Evolutionary conservation across 257 asterid species (phyloP).

Genomic region (Solanum lycopersicoides): DNA sequence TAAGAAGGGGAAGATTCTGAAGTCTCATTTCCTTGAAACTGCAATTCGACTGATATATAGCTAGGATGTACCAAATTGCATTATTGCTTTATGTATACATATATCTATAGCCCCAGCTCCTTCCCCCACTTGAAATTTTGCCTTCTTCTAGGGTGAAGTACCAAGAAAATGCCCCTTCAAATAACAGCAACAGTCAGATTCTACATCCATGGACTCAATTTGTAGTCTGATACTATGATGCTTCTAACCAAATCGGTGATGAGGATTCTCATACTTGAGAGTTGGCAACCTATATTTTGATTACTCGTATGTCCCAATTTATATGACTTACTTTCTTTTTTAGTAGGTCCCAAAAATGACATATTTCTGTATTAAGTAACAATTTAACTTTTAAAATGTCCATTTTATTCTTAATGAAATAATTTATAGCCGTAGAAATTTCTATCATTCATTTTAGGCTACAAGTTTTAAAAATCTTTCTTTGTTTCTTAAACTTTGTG

Average conservation of each 20-base stretch:
- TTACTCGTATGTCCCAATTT: neutral
- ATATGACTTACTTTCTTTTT: too few species aligned
- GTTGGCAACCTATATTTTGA: neutral
- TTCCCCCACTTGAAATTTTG: neutral
- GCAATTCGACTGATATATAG: neutral
- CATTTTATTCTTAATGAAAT: too few species aligned
- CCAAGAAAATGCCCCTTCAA: neutral
- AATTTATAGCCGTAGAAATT: too few species aligned
- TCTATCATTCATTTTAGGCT: too few species aligned
- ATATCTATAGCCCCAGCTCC: neutral
- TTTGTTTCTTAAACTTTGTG: too few species aligned
- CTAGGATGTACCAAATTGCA: neutral
- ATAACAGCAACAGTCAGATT: neutral
- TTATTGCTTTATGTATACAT: neutral
- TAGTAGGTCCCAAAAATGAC: too few species aligned
- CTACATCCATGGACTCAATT: neutral
- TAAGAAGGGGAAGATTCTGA: conserved; percentile 48
- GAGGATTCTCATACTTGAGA: neutral
- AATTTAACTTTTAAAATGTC: too few species aligned
- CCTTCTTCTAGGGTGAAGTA: neutral
- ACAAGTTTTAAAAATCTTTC: too few species aligned
- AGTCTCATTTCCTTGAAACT: neutral
- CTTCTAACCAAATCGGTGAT: neutral
- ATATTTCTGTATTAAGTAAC: too few species aligned
- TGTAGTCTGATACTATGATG: neutral